These are phyloP conservation scores for Pseudonectria foliicola DNA, from an alignment of 2,329 filamentous ascomycete species.

Conservation along the genomic window DNA sequence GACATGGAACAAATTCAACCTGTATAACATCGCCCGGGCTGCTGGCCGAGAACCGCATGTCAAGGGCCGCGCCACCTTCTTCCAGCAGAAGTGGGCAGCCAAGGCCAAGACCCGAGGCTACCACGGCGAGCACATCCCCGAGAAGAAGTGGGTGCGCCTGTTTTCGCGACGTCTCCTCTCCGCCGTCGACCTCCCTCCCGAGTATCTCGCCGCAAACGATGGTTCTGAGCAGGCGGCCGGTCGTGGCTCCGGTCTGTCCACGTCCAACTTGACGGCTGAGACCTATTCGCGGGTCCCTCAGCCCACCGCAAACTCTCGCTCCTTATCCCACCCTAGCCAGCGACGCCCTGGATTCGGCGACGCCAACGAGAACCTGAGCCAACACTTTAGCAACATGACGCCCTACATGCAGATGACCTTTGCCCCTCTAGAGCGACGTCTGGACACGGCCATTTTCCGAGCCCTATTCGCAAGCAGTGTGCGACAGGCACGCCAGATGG, in stretches of 20 bases:
- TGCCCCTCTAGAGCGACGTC: constrained; percentile 78
- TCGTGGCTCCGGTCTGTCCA: constrained; percentile 63
- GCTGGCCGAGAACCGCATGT: constrained; percentile 25
- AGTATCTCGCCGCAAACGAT: constrained; percentile 72
- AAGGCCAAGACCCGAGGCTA: constrained; percentile 80
- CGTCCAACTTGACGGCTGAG: constrained; percentile 25
- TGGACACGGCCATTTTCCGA: constrained; percentile 92
- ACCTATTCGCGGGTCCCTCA: constrained; percentile 25
- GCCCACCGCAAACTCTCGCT: constrained; percentile 11
- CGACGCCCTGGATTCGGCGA: constrained; percentile 22
- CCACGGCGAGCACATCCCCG: constrained; percentile 89
- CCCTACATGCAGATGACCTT: constrained; percentile 97
- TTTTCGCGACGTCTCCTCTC: constrained; percentile 76
- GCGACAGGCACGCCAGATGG: constrained; percentile 88
- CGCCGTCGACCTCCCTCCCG: constrained; percentile 77
- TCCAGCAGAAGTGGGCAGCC: constrained; percentile 96
- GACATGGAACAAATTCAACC: constrained; percentile 96
- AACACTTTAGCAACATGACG: constrained; percentile 43
- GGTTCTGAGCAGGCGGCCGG: constrained; percentile 79
- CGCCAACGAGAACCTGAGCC: constrained; percentile 26
- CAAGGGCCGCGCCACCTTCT: constrained; percentile 59
- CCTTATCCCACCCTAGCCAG: constrained; percentile 14
- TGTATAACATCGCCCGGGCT: constrained; percentile 69
- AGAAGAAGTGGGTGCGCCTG: constrained; percentile 90
- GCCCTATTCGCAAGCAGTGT: constrained; percentile 91